A percentile compares a stretch with the other conserved stretches of the same genome.
phyloP scores from a whole-genome alignment of 164 flowering plant genomes.

The Berberis vulgaris region DNA sequence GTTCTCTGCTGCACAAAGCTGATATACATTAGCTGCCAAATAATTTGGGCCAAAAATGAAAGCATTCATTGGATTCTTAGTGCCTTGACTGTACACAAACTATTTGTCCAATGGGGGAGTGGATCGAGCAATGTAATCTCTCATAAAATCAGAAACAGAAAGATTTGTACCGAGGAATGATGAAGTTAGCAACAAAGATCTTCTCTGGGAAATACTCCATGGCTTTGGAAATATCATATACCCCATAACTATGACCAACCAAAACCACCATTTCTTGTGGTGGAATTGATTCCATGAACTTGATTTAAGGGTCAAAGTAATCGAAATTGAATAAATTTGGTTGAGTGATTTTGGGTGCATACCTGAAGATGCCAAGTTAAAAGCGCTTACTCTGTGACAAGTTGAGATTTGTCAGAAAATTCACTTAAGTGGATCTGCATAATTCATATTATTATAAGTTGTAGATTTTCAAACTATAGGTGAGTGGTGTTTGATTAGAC shows the following conservation, averaged over 20 bases:
- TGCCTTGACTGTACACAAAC: background rate
- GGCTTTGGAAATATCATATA: background rate
- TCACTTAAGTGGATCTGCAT: too few relatives aligned
- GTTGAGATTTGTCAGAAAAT: constrained; percentile 5
- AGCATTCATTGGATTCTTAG: background rate
- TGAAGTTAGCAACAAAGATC: background rate
- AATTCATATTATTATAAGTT: too few relatives aligned
- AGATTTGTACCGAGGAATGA: background rate
- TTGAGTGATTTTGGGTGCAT: constrained; percentile 6
- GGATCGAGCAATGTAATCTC: background rate
- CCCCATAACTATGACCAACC: constrained; percentile 20
- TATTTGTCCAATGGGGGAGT: background rate
- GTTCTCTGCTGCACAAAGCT: constrained; percentile 13
- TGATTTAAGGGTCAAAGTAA: constrained; percentile 15
- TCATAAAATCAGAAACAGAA: background rate
- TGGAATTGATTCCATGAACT: constrained; percentile 14
- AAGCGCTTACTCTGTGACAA: constrained; percentile 27
- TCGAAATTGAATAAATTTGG: constrained; percentile 5
- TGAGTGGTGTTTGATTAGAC: too few relatives aligned
- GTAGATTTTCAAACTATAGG: too few relatives aligned
- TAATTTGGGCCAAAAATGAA: background rate
- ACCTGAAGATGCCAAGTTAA: constrained; percentile 25
- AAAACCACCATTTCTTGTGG: constrained; percentile 19
- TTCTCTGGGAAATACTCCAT: background rate
- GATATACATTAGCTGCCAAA: background rate